Evolutionary conservation across 169 alveolate species (phyloP), one percentile per base, ranked within the genome.

Genomic region (Plasmodium fragile): DNA sequence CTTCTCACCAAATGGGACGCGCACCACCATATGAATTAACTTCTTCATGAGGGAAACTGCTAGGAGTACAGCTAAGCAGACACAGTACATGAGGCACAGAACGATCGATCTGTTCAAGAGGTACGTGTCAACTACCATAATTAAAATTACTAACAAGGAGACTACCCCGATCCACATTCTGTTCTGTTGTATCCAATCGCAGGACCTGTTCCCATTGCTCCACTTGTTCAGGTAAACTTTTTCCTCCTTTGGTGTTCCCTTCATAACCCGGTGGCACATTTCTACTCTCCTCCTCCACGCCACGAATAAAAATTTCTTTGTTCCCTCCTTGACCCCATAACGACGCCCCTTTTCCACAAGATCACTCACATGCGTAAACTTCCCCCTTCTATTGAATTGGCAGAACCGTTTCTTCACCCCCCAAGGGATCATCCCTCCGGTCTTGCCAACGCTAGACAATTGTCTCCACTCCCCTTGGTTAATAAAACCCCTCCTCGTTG

Each of bases 21-120:
- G 55, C n/a, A 85, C n/a, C n/a, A 85, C n/a, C 80, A 75, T 45
- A 28, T 75, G 80, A 8, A 85, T 10, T 5, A 85, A 10, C n/a
- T 75, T 49, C 65, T 36, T 85, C 13, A 85, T 11, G n/a, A 85
- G 25, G 5, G 87, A 85, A n/a, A 13, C 25, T 18, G 45, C 6
- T 53, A 85, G 16, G 0, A 85, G 69, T 45, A 55, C 4, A 13
- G 41, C 41, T 34, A 85, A 30, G 43, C 83, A 85, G 55, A 85
- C 10, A 13, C 78, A 25, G 36, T 85, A 85, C 28, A 77, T 3
- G 69, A 85, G 34, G n/a, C 22, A 73, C 34, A 82, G 79, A 39
- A 85, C 16, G 65, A 85, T 34, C 13, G 77, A 34, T 53, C 69
- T 36, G 43, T 75, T 45, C 28, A 85, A n/a, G 2, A 85, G 28